Evolutionary conservation across 257 asterid species (phyloP).

Genomic region (Penstemon newberryi): DNA sequence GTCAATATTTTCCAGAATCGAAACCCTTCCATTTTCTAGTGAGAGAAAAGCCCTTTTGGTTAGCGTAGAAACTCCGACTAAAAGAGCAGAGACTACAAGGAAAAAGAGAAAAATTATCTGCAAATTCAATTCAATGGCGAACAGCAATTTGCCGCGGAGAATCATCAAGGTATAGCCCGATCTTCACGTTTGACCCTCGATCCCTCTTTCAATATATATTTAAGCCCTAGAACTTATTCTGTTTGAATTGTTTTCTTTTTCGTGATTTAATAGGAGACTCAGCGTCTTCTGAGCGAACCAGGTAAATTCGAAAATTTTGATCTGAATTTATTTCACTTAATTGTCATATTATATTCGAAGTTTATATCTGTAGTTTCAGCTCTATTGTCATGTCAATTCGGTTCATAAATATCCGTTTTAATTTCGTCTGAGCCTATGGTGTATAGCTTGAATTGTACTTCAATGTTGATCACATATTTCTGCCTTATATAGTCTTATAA

Average conservation of each 20-base stretch:
- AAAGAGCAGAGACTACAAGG: slow-evolving; percentile 7
- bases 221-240: slow-evolving; percentile 25
- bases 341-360: background rate
- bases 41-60: slow-evolving; percentile 33
- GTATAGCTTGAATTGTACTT: too few relatives aligned
- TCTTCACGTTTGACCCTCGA: slow-evolving; percentile 38
- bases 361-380: background rate
- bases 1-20: background rate
- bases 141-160: slow-evolving; percentile 51
- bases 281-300: slow-evolving; percentile 89
- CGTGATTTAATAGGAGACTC: slow-evolving; percentile 63
- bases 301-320: slow-evolving; percentile 34
- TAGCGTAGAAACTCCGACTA: slow-evolving; percentile 43
- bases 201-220: slow-evolving; percentile 34
- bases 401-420: background rate
- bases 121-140: slow-evolving; percentile 51
- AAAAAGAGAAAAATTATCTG: slow-evolving; percentile 13
- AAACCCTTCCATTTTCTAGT: slow-evolving; percentile 28
- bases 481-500: too few relatives aligned
- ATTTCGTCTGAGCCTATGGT: too few relatives aligned
- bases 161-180: slow-evolving; percentile 57
- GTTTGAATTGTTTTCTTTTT: background rate
- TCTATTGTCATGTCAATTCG: background rate
- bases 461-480: background rate
- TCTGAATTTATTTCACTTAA: background rate